Evolutionary conservation across 106 monocot species (phyloP).

Genomic region (Posidonia australis): DNA sequence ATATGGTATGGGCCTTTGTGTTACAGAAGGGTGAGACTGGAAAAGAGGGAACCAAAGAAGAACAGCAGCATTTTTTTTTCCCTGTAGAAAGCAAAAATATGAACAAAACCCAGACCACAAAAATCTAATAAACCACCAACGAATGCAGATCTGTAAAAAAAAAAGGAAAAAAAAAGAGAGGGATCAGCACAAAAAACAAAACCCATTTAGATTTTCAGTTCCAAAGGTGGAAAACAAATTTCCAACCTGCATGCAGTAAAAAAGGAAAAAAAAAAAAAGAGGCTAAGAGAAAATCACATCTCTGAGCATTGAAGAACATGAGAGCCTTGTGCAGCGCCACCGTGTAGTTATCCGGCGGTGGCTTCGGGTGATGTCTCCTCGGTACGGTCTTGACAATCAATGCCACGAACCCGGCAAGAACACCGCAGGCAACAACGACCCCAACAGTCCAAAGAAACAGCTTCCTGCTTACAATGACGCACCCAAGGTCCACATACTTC

Average conservation of each 20-base stretch:
- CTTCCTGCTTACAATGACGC: conserved; percentile 75
- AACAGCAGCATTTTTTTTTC: too few species aligned
- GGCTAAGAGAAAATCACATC: conserved; percentile 35
- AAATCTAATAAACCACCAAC: too few species aligned
- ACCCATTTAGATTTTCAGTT: background rate
- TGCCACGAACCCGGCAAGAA: conserved; percentile 48
- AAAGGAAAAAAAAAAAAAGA: background rate
- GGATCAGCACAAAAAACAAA: background rate
- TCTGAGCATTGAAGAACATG: conserved; percentile 98
- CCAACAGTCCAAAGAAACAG: conserved; percentile 62
- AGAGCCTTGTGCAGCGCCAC: conserved; percentile 85
- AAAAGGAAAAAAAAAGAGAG: background rate
- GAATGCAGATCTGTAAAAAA: background rate
- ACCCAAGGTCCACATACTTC: conserved; percentile 94
- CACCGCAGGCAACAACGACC: conserved; percentile 33
- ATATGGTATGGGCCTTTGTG: too few species aligned
- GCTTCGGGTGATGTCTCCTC: conserved; percentile 34
- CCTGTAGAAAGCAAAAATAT: too few species aligned
- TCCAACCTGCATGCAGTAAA: too few species aligned
- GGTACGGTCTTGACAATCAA: conserved; percentile 41
- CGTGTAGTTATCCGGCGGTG: conserved; percentile 85
- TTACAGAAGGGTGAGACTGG: too few species aligned
- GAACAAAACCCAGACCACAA: too few species aligned
- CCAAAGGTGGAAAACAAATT: too few species aligned
- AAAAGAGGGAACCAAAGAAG: too few species aligned